Evolutionary conservation across 1,139 yeast genomes (phyloP).

Genomic region (Hansenula sp.): DNA sequence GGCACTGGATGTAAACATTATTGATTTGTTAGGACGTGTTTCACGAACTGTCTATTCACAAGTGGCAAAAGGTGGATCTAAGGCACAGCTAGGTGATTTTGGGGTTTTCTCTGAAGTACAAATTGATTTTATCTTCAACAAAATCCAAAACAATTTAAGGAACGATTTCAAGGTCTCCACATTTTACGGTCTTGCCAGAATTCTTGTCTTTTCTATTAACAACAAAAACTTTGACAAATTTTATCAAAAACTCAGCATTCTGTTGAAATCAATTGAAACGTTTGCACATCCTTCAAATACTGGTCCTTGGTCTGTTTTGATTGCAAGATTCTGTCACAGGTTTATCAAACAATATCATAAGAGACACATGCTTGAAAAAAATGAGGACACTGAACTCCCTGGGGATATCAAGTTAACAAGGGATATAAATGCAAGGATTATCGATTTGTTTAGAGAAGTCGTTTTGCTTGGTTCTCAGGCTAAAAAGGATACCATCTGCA

Average conservation of each 20-base stretch:
- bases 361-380: conserved; percentile 47
- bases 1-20: conserved; percentile 61
- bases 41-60: conserved; percentile 44
- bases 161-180: conserved; percentile 51
- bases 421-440: conserved; percentile 38
- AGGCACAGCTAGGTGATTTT: conserved; percentile 34
- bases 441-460: conserved; percentile 49
- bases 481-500: conserved; percentile 56
- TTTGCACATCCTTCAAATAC: conserved; percentile 88
- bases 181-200: conserved; percentile 57
- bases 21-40: conserved; percentile 63
- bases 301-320: conserved; percentile 78
- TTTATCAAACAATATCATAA: conserved; percentile 56
- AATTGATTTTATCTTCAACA: conserved; percentile 52
- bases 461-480: conserved; percentile 77
- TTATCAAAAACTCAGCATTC: conserved; percentile 47
- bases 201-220: conserved; percentile 62
- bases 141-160: conserved; percentile 39
- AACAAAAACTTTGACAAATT: conserved; percentile 50
- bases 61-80: conserved; percentile 21
- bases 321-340: conserved; percentile 60
- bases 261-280: conserved; percentile 72
- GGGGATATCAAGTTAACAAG: conserved; percentile 41
- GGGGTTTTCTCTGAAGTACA: conserved; percentile 69
- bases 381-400: conserved; percentile 30